Conservation (phyloP, 2,329 filamentous ascomycete species). For the Amylocarpus encephaloides region DNA sequence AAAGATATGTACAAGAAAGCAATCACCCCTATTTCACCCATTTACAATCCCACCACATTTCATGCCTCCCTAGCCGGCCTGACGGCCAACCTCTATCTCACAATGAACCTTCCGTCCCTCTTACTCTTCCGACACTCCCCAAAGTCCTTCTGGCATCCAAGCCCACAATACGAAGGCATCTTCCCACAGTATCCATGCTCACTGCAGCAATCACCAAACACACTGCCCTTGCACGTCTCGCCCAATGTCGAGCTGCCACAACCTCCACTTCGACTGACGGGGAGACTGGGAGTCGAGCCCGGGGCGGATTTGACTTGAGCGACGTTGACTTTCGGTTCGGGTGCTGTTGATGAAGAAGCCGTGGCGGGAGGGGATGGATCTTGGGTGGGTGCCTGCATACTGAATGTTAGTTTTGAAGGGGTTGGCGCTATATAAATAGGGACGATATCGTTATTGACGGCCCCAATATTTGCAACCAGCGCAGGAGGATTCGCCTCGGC, state of each 20-base stretch:
- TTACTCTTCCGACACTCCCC: neutral
- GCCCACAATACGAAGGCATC: neutral
- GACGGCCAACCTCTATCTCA: too few species aligned
- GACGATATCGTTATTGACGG: too few species aligned
- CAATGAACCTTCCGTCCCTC: too few species aligned
- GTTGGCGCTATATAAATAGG: neutral
- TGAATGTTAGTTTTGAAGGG: too few species aligned
- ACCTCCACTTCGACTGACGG: neutral
- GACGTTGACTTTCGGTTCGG: too few species aligned
- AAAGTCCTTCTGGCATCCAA: neutral
- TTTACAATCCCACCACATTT: too few species aligned
- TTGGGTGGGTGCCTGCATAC: too few species aligned
- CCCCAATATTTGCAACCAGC: neutral
- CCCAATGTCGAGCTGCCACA: neutral
- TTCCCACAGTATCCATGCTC: neutral
- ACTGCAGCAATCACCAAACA: neutral
- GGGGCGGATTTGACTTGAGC: neutral
- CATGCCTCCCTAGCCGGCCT: too few species aligned
- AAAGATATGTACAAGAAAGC: too few species aligned
- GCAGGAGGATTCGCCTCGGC: neutral
- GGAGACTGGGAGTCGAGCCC: neutral
- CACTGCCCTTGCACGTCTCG: neutral
- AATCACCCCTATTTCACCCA: too few species aligned
- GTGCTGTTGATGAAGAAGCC: too few species aligned
- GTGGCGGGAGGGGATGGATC: too few species aligned